Evolutionary conservation across 2,329 filamentous ascomycete genomes (phyloP), one percentile per base, ranked within the genome.

Genomic region (Ophiostoma piceae): DNA sequence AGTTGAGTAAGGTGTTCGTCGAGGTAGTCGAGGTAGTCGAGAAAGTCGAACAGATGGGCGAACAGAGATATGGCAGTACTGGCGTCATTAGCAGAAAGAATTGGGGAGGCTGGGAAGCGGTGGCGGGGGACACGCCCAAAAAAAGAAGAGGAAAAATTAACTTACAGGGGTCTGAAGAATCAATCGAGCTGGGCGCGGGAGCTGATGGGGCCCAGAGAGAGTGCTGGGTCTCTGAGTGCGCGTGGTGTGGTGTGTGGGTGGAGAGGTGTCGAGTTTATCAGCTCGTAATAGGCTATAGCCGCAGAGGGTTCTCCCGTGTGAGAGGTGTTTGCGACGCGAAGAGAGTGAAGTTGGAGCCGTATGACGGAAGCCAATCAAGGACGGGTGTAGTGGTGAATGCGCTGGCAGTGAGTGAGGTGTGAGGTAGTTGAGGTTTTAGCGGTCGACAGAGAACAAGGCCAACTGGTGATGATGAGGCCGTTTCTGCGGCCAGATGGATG

Each of bases 21-120:
- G 65, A 66, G 62, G 62, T 37, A 29, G 67, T 66, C 19, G n/a
- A 62, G 60, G 19, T 4, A 32, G 67, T 37, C 37, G 51, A 68
- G 66, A 35, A 60, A 68, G 67, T 35, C 51, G 32, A 67, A 29
- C 62, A 66, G 68, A 69, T 14, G 41, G 43, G 62, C 57, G 37
- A 62, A 29, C n/a, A 64, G 67, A 70, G 70, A 68, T 71, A 71
- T 68, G 67, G 70, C 29, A 35, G 16, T 41, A 47, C 71, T 72
- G 69, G 70, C 70, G 69, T 72, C 71, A 71, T 73, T 70, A 69
- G 70, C 69, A 68, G 69, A 41, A 67, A 65, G 32, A 72, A 74
- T 74, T 73, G 66, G 71, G 72, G 73, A 74, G 73, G 73, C 72
- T 74, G 73, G 73, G 71, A 70, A 71, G 69, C 68, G 71, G 71